Conservation (phyloP, 768 basidiomycete species). For the Auricularia sp. region DNA sequence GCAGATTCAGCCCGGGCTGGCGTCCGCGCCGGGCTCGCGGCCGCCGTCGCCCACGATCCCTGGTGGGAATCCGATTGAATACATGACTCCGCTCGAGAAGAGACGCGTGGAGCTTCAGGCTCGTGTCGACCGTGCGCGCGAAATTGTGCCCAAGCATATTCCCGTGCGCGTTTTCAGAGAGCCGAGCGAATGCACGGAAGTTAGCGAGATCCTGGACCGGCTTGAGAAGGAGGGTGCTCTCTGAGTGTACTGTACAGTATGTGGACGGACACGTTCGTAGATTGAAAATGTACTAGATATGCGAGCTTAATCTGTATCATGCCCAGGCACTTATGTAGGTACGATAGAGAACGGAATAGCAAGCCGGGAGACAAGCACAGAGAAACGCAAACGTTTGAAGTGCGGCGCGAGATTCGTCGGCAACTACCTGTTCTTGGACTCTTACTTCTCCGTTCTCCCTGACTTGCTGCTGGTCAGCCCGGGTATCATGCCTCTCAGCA, state of each 20-base stretch:
- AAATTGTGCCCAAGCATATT: constrained; percentile 45
- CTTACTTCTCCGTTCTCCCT: too few species aligned
- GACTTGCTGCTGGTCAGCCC: too few species aligned
- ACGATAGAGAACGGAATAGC: too few species aligned
- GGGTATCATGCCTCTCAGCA: too few species aligned
- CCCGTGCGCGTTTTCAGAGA: constrained; percentile 55
- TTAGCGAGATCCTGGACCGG: constrained; percentile 2
- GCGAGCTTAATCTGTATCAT: too few species aligned
- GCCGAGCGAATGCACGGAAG: constrained; percentile 60
- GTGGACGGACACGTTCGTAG: too few species aligned
- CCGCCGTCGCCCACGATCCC: not conserved
- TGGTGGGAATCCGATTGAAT: not conserved
- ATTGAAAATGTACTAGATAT: too few species aligned
- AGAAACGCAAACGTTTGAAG: too few species aligned
- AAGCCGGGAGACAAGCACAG: too few species aligned
- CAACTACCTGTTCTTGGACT: too few species aligned
- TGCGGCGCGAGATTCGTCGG: too few species aligned
- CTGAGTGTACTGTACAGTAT: not conserved
- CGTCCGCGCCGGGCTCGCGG: not conserved
- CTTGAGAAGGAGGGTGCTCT: not conserved
- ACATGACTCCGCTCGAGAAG: not conserved
- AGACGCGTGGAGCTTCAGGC: constrained; percentile 46
- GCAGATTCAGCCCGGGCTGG: not conserved
- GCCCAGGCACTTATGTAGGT: too few species aligned
- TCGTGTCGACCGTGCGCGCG: constrained; percentile 53